phyloP scores from a whole-genome alignment of 495 filamentous ascomycete species.

The Aspergillus ellipticus region DNA sequence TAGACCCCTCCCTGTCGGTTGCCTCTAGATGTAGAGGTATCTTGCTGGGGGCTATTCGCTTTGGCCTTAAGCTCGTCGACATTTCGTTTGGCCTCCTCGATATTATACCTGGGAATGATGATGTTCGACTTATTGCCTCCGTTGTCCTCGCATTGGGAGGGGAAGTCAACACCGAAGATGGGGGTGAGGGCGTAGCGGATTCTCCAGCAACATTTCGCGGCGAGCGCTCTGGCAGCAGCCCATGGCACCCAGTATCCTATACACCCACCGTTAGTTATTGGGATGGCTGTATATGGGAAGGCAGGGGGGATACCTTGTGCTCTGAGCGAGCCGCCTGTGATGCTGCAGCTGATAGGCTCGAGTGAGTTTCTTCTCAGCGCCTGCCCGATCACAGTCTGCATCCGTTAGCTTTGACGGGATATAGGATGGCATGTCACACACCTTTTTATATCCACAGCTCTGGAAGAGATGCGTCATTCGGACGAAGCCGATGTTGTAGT shows the following conservation, averaged over 20 bases:
- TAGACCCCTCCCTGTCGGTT: too few relatives aligned
- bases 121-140: slow-evolving; percentile 66
- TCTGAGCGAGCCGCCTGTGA: slow-evolving; percentile 84
- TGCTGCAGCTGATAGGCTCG: slow-evolving; percentile 82
- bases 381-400: slow-evolving; percentile 77
- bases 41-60: too few relatives aligned
- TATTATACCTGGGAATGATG: slow-evolving; percentile 55
- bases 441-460: slow-evolving; percentile 39
- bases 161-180: slow-evolving; percentile 81
- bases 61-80: too few relatives aligned
- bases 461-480: slow-evolving; percentile 95
- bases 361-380: slow-evolving; percentile 75
- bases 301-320: slow-evolving; percentile 69
- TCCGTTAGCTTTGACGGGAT: slow-evolving; percentile 10
- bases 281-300: not conserved
- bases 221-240: slow-evolving; percentile 74
- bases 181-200: slow-evolving; percentile 84
- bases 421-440: not conserved
- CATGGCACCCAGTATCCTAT: slow-evolving; percentile 95
- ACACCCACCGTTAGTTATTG: not conserved
- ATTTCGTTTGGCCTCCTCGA: slow-evolving; percentile 49
- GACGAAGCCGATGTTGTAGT: slow-evolving; percentile 93
- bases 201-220: slow-evolving; percentile 79
- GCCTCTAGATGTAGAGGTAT: too few relatives aligned
- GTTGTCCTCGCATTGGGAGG: slow-evolving; percentile 59